These are phyloP conservation scores for Colletotrichum kahawae DNA, from an alignment of 2,329 filamentous ascomycete genomes.

Conservation along the genomic window DNA sequence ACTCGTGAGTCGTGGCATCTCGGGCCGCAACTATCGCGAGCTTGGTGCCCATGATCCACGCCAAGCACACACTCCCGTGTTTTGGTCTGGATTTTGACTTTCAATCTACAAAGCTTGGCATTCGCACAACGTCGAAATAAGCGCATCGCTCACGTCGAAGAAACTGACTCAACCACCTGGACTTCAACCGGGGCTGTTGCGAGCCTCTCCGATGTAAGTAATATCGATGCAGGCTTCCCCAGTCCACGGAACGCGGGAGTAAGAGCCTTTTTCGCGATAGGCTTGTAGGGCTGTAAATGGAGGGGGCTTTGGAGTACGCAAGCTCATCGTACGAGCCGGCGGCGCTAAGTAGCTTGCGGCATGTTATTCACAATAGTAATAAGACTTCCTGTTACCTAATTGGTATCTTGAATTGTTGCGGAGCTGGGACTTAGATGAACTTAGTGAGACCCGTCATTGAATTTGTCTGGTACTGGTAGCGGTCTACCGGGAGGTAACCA, in stretches of 20 bases:
- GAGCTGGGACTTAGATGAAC: not conserved
- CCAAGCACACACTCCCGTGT: not conserved
- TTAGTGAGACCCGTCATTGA: not conserved
- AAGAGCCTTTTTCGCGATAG: not conserved
- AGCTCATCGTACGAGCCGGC: not conserved
- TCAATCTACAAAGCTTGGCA: slow-evolving; percentile 5
- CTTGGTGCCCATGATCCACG: not conserved
- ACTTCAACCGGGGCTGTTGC: not conserved
- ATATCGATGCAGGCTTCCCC: not conserved
- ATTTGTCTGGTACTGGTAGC: not conserved
- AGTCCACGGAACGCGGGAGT: not conserved
- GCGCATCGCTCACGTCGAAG: not conserved
- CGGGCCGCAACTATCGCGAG: not conserved
- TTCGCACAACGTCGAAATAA: not conserved
- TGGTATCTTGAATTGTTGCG: not conserved
- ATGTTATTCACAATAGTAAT: not conserved
- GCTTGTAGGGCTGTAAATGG: not conserved
- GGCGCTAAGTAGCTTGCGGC: not conserved
- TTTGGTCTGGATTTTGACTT: not conserved
- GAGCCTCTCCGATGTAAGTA: not conserved
- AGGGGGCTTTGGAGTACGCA: not conserved
- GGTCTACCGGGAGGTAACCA: not conserved
- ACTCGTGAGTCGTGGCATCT: not conserved
- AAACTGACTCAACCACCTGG: not conserved
- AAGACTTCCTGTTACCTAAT: not conserved